A percentile compares a stretch with the other conserved stretches of the same genome.
Conservation (phyloP, 2,329 filamentous ascomycete species). For the Talaromyces sp. region DNA sequence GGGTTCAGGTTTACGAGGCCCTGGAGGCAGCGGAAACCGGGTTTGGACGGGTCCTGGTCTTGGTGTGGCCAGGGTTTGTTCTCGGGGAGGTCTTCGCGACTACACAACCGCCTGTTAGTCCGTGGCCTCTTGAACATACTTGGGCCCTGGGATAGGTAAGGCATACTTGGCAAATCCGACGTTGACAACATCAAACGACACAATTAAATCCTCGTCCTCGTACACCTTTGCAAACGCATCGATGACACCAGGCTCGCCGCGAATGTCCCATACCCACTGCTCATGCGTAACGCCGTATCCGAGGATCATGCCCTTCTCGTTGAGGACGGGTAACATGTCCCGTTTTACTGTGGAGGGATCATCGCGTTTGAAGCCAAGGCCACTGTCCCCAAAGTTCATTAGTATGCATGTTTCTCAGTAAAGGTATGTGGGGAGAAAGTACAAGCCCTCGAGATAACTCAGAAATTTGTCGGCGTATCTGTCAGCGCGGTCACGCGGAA, state of each 20-base stretch:
- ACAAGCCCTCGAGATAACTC: neutral
- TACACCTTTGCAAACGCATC: slow-evolving; percentile 41
- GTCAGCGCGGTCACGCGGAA: neutral
- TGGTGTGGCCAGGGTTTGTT: slow-evolving; percentile 42
- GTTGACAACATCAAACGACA: slow-evolving; percentile 21
- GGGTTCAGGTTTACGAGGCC: slow-evolving; percentile 44
- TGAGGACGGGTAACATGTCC: slow-evolving; percentile 43
- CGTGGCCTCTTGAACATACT: too few relatives aligned
- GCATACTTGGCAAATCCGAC: slow-evolving; percentile 10
- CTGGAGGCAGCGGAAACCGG: slow-evolving; percentile 37
- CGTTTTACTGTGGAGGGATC: slow-evolving; percentile 25
- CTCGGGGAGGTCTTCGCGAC: slow-evolving; percentile 29
- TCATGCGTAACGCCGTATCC: slow-evolving; percentile 8
- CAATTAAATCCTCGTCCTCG: slow-evolving; percentile 22
- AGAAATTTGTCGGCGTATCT: neutral
- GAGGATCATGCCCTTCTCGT: slow-evolving; percentile 35
- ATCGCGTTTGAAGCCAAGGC: neutral
- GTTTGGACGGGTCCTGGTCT: slow-evolving; percentile 40
- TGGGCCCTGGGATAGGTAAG: slow-evolving; percentile 8
- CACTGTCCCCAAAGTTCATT: neutral
- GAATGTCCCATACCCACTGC: slow-evolving; percentile 30
- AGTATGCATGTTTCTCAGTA: neutral
- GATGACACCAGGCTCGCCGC: slow-evolving; percentile 36
- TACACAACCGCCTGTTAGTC: slow-evolving; percentile 16
- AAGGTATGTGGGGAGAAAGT: too few relatives aligned